Evolutionary conservation across 345 rosid genomes (phyloP).

Genomic region (Cardiospermum halicacabum): DNA sequence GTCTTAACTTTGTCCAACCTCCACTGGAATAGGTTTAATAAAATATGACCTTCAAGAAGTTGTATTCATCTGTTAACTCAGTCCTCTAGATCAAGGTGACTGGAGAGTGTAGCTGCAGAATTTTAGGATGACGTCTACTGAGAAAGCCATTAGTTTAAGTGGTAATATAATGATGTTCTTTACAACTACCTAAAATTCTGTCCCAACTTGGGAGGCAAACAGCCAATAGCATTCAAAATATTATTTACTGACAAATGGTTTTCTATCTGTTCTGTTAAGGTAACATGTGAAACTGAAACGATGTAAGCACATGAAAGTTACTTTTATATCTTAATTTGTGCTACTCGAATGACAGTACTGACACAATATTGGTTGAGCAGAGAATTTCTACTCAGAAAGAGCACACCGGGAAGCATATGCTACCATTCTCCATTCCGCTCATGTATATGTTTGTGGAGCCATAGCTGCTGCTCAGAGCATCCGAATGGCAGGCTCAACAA

Average conservation of each 20-base stretch:
- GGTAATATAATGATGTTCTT: not conserved
- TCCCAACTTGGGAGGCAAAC: not conserved
- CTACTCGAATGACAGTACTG: not conserved
- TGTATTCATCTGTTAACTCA: not conserved
- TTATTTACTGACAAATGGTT: not conserved
- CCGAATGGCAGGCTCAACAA: constrained; percentile 82
- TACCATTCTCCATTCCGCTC: constrained; percentile 85
- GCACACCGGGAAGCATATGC: constrained; percentile 74
- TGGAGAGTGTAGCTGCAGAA: not conserved
- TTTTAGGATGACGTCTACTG: not conserved
- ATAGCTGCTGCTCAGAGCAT: constrained; percentile 83
- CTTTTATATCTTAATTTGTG: not conserved
- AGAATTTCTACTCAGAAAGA: constrained; percentile 56
- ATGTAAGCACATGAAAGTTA: not conserved
- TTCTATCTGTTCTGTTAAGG: not conserved
- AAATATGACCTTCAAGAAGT: not conserved
- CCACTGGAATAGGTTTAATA: not conserved
- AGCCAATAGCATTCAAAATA: not conserved
- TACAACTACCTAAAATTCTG: not conserved
- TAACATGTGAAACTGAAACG: not conserved
- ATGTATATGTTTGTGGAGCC: constrained; percentile 82
- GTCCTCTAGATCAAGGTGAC: not conserved
- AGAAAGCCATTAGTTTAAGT: not conserved
- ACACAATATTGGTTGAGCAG: constrained; percentile 34
- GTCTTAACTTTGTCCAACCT: not conserved